Evolutionary conservation across 768 basidiomycete genomes (phyloP), one percentile per base, ranked within the genome.

Genomic region (Coprinellus micaceus): DNA sequence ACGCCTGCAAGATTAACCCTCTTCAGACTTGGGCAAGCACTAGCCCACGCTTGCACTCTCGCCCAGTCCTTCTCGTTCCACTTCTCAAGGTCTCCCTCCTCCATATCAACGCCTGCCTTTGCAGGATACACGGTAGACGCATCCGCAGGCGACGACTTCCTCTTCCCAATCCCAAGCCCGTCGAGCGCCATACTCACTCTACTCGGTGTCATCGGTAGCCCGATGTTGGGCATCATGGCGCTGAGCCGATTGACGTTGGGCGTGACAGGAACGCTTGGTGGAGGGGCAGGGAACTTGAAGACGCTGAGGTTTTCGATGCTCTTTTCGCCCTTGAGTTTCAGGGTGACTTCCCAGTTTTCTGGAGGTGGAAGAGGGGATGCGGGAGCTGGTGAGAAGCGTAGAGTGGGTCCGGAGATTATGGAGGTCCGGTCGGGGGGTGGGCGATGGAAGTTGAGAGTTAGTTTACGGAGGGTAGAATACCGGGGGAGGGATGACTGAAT

Each of bases 401-500:
- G 47, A n/a, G n/a, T n/a, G 22, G 5, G 43, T 46, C 21, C 21
- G 36, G 0, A 26, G 33, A 1, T 11, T 39, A n/a, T 21, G 10
- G 6, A 21, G 21, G 15, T 36, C 25, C 11, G 29, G 9, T 43
- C 36, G 26, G 1, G 46, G 39, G 29, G 11, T 30, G 17, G 19
- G 40, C 15, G 56, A 17, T 37, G 36, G 17, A 47, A 26, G 46
- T 24, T 24, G 22, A 76, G 61, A 11, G 54, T 57, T 13, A 79
- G 63, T 9, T 60, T 61, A 2, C 66, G 63, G n/a, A 79, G 72
- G 7, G 66, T 60, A 41, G 66, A 63, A 58, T 76, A 79, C 44
- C 76, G 71, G 11, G 76, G 69, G 10, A 80, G 59, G 1, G 75
- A 69, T 13, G 69, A 56, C 36, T 73, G 69, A 1, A 77, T 65